These are phyloP conservation scores for Venturia pyrina DNA, from an alignment of 2,329 filamentous ascomycete species.

Conservation along the genomic window DNA sequence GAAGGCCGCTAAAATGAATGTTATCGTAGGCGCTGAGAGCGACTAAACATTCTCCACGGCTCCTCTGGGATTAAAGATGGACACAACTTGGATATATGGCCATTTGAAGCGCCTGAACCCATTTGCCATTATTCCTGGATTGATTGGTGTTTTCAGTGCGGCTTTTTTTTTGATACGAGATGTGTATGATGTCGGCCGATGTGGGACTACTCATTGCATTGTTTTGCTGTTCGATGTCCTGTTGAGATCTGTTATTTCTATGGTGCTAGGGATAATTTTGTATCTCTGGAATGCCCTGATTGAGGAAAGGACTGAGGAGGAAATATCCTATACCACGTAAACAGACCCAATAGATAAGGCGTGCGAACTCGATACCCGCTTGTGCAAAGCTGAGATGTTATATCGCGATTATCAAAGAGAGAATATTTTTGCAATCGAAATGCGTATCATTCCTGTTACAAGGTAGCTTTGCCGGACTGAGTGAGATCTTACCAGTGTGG, in stretches of 20 bases:
- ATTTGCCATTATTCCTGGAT: not conserved
- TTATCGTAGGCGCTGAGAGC: constrained; percentile 3
- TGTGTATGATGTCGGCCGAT: not conserved
- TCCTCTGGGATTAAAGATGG: not conserved
- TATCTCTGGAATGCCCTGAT: not conserved
- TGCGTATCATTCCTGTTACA: not conserved
- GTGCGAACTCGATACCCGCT: not conserved
- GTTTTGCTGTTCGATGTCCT: not conserved
- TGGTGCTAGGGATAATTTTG: not conserved
- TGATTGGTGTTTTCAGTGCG: not conserved
- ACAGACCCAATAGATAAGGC: not conserved
- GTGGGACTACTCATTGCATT: not conserved
- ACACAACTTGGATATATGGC: not conserved
- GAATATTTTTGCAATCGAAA: too few species aligned
- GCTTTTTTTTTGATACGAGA: not conserved
- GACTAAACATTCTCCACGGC: not conserved
- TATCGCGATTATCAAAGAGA: too few species aligned
- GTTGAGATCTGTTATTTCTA: too few species aligned
- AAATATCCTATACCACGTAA: not conserved
- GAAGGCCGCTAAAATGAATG: constrained; percentile 6
- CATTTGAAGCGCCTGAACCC: not conserved
- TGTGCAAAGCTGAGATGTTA: too few species aligned
- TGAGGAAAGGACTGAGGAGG: not conserved
- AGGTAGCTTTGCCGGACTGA: not conserved
- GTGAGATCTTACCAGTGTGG: not conserved